phyloP scores from a whole-genome alignment of 352 stramenopile species.

The Phytophthora sp. region DNA sequence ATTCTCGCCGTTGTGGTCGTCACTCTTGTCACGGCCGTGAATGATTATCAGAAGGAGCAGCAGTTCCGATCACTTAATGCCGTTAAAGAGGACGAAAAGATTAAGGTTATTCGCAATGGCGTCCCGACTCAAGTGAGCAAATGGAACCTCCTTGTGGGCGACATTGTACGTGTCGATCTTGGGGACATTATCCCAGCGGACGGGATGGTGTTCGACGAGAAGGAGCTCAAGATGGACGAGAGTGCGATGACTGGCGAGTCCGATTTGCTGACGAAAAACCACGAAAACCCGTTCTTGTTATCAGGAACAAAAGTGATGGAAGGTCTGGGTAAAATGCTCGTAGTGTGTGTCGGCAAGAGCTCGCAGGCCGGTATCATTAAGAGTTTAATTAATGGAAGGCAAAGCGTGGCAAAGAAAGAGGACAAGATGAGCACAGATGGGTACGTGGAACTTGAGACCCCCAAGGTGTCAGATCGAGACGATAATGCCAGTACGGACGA shows the following conservation, averaged over 20 bases:
- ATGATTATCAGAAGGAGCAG: slow-evolving; percentile 92
- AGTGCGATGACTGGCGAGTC: slow-evolving; percentile 91
- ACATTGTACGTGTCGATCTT: slow-evolving; percentile 77
- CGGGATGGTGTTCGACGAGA: slow-evolving; percentile 80
- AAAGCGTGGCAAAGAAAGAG: slow-evolving; percentile 17
- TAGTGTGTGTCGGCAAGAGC: slow-evolving; percentile 90
- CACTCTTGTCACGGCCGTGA: slow-evolving; percentile 81
- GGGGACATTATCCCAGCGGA: slow-evolving; percentile 92
- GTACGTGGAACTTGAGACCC: slow-evolving; percentile 58
- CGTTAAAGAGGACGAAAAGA: slow-evolving; percentile 73
- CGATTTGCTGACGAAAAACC: slow-evolving; percentile 78
- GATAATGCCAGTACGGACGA: slow-evolving; percentile 2
- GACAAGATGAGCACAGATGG: slow-evolving; percentile 27
- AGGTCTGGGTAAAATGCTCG: slow-evolving; percentile 88
- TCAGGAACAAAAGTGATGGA: slow-evolving; percentile 91
- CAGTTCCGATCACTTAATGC: slow-evolving; percentile 89
- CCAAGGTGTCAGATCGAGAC: slow-evolving; percentile 24
- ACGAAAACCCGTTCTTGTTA: slow-evolving; percentile 84
- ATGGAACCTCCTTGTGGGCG: slow-evolving; percentile 85
- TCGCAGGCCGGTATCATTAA: slow-evolving; percentile 91
- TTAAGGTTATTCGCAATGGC: slow-evolving; percentile 74
- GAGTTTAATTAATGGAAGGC: slow-evolving; percentile 69
- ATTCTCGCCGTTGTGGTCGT: slow-evolving; percentile 89
- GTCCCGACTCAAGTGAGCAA: slow-evolving; percentile 56
- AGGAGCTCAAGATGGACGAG: slow-evolving; percentile 90